These are phyloP conservation scores for Protomyces gravidus DNA, from an alignment of 1,139 yeast species.

Conservation along the genomic window DNA sequence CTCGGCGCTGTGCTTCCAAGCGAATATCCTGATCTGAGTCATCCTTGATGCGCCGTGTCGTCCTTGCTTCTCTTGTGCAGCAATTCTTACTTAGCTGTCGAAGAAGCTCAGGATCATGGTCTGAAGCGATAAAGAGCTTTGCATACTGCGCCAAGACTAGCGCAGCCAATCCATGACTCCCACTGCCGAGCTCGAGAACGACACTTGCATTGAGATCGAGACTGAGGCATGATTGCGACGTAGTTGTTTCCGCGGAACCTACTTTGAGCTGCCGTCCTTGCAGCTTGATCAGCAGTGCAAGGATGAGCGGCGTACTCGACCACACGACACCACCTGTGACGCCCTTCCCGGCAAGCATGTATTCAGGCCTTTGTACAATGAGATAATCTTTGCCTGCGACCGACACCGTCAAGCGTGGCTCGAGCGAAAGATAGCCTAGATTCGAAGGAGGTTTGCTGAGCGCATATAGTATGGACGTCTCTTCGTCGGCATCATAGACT, in stretches of 20 bases:
- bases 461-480: conserved; percentile 21
- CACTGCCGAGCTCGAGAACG: conserved; percentile 15
- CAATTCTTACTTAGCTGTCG: neutral
- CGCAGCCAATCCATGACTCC: conserved; percentile 7
- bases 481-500: conserved; percentile 10
- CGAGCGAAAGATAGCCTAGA: conserved; percentile 12
- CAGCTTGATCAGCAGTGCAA: neutral
- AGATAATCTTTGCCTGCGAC: conserved; percentile 2
- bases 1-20: neutral
- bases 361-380: conserved; percentile 19
- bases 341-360: conserved; percentile 5
- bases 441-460: neutral
- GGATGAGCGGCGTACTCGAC: conserved; percentile 15
- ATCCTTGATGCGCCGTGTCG: neutral
- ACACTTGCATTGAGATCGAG: neutral
- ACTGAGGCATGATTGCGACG: neutral
- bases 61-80: neutral
- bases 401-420: neutral
- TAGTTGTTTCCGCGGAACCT: neutral
- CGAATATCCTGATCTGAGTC: neutral
- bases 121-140: conserved; percentile 10
- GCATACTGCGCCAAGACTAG: conserved; percentile 6
- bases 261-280: neutral
- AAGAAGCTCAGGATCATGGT: conserved; percentile 7
- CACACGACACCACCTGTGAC: conserved; percentile 24